These are phyloP conservation scores for Chalciporus sp. DNA, from an alignment of 1,284 basidiomycete genomes.

Conservation along the genomic window DNA sequence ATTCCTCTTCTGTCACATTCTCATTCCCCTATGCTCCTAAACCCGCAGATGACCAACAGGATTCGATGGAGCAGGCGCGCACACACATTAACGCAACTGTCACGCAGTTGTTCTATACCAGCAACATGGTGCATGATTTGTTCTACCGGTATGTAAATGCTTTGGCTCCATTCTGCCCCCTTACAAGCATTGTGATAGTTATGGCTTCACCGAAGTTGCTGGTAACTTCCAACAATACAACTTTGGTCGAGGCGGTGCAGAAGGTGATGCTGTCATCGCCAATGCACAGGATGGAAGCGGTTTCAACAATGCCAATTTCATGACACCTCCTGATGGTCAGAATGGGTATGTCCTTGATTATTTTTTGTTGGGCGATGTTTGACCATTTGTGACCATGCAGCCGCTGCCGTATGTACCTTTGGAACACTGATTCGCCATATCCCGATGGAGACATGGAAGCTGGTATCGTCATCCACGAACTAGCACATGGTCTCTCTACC, in stretches of 20 bases:
- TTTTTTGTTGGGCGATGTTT: neutral
- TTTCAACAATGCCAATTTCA: constrained; percentile 87
- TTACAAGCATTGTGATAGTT: constrained; percentile 39
- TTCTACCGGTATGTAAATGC: constrained; percentile 55
- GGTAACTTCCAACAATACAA: constrained; percentile 99
- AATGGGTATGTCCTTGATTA: constrained; percentile 43
- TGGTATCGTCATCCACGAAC: constrained; percentile 91
- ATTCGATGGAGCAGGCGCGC: constrained; percentile 64
- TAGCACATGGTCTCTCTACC: constrained; percentile 89
- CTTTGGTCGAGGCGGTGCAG: constrained; percentile 86
- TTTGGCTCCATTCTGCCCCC: constrained; percentile 19
- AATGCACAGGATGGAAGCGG: constrained; percentile 95
- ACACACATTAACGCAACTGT: constrained; percentile 86
- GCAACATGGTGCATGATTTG: constrained; percentile 80
- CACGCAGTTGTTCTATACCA: constrained; percentile 92
- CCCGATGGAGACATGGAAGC: constrained; percentile 95
- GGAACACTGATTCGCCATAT: constrained; percentile 89
- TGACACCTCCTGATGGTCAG: constrained; percentile 75
- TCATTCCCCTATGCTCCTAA: constrained; percentile 71
- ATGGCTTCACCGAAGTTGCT: constrained; percentile 88
- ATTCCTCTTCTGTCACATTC: constrained; percentile 48
- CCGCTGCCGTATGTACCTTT: constrained; percentile 96
- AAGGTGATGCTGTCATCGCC: constrained; percentile 88
- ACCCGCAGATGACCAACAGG: constrained; percentile 46
- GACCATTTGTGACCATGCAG: constrained; percentile 52